Conservation (phyloP, 139 green algal genomes). For the Coelastrella sp. region DNA sequence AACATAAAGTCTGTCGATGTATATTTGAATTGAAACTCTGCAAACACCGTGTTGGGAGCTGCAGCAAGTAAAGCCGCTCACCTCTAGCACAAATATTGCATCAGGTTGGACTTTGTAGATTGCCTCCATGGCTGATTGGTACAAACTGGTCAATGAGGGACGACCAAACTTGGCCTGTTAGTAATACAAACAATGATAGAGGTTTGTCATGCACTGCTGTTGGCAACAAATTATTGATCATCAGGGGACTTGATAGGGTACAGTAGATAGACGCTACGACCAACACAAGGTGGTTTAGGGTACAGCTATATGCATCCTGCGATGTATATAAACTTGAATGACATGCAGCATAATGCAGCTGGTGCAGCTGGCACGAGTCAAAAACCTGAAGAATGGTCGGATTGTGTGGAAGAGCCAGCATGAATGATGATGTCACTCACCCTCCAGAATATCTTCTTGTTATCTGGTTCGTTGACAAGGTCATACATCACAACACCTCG, state of each 20-base stretch:
- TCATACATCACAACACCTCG: conserved; percentile 44
- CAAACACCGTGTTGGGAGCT: not conserved
- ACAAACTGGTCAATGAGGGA: conserved; percentile 15
- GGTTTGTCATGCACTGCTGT: not conserved
- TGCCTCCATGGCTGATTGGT: conserved; percentile 33
- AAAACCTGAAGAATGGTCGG: too few species aligned
- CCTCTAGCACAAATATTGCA: conserved; percentile 43
- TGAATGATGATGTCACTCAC: not conserved
- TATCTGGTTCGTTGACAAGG: conserved; percentile 44
- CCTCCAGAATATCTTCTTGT: conserved; percentile 46
- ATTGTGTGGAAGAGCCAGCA: not conserved
- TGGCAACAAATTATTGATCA: not conserved
- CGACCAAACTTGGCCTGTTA: conserved; percentile 11
- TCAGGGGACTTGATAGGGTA: not conserved
- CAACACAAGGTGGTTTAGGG: too few species aligned
- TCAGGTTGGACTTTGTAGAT: conserved; percentile 44
- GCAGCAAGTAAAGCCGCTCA: not conserved
- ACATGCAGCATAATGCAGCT: too few species aligned
- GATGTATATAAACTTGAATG: too few species aligned
- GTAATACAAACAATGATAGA: too few species aligned
- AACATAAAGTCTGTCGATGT: too few species aligned
- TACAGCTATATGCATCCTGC: too few species aligned
- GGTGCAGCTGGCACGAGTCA: too few species aligned
- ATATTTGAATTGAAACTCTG: not conserved
- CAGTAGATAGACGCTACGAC: too few species aligned